Percentiles rank a stretch among this genome's conserved stretches.
These are phyloP conservation scores for Penicillium sp. DNA, from an alignment of 2,329 filamentous ascomycete genomes.

Conservation along the genomic window DNA sequence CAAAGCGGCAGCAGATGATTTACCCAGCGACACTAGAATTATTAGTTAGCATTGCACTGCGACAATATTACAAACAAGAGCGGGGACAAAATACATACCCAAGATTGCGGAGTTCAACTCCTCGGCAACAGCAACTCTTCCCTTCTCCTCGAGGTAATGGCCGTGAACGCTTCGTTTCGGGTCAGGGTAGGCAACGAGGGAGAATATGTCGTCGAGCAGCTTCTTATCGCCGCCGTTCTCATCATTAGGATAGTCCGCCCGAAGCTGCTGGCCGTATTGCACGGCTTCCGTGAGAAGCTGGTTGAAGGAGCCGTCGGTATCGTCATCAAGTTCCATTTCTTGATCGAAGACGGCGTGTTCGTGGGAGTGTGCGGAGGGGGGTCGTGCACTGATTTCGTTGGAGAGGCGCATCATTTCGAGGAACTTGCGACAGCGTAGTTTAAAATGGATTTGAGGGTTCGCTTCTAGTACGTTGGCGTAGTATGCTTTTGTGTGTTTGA, in stretches of 20 bases:
- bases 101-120: slow-evolving; percentile 92
- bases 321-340: slow-evolving; percentile 59
- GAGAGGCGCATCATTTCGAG: slow-evolving; percentile 87
- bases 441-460: slow-evolving; percentile 84
- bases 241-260: slow-evolving; percentile 74
- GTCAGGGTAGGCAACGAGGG: slow-evolving; percentile 82
- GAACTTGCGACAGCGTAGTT: slow-evolving; percentile 84
- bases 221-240: slow-evolving; percentile 69
- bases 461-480: slow-evolving; percentile 79
- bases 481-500: slow-evolving; percentile 75
- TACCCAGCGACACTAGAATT: slow-evolving; percentile 76
- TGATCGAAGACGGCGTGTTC: slow-evolving; percentile 50
- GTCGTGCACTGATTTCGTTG: slow-evolving; percentile 57
- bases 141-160: slow-evolving; percentile 73
- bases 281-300: slow-evolving; percentile 70
- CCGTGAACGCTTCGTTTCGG: slow-evolving; percentile 75
- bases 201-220: slow-evolving; percentile 80
- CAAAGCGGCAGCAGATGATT: slow-evolving; percentile 81
- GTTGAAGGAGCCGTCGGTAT: slow-evolving; percentile 39
- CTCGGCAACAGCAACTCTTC: slow-evolving; percentile 79
- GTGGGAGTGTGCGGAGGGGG: slow-evolving; percentile 42
- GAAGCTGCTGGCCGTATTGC: slow-evolving; percentile 75
- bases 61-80: background rate
- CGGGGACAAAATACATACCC: slow-evolving; percentile 55
- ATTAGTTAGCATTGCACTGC: slow-evolving; percentile 16